These are phyloP conservation scores for Tolypocladium ovalisporum DNA, from an alignment of 2,329 filamentous ascomycete species.

Conservation along the genomic window DNA sequence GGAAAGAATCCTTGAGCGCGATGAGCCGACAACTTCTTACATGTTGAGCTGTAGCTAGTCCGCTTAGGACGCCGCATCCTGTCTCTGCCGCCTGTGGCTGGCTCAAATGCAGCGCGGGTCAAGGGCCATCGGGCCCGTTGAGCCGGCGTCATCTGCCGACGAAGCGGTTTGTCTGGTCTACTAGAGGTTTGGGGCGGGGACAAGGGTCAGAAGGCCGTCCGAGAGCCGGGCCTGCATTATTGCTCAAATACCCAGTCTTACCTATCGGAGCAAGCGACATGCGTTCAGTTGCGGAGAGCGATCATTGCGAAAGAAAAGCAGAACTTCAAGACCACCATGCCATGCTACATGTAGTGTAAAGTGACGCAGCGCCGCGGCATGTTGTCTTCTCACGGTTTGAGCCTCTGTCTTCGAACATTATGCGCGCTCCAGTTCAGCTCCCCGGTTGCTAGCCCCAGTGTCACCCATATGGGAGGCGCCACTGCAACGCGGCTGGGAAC, in stretches of 20 bases:
- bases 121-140: background rate
- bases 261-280: background rate
- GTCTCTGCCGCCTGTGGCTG: background rate
- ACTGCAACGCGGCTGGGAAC: background rate
- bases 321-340: too few species aligned
- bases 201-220: too few species aligned
- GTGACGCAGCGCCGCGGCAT: too few species aligned
- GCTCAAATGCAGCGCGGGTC: background rate
- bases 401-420: too few species aligned
- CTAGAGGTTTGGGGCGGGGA: background rate
- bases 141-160: background rate
- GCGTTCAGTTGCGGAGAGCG: too few species aligned
- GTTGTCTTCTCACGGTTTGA: too few species aligned
- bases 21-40: background rate
- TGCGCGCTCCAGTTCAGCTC: too few species aligned
- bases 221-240: too few species aligned
- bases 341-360: too few species aligned
- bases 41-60: too few species aligned
- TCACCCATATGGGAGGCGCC: background rate
- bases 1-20: background rate
- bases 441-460: too few species aligned
- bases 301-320: too few species aligned
- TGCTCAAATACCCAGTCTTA: background rate
- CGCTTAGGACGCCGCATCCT: background rate
- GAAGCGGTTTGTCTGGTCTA: background rate